These are phyloP conservation scores for Malus fusca DNA, from an alignment of 306 rosid genomes.

Conservation along the genomic window DNA sequence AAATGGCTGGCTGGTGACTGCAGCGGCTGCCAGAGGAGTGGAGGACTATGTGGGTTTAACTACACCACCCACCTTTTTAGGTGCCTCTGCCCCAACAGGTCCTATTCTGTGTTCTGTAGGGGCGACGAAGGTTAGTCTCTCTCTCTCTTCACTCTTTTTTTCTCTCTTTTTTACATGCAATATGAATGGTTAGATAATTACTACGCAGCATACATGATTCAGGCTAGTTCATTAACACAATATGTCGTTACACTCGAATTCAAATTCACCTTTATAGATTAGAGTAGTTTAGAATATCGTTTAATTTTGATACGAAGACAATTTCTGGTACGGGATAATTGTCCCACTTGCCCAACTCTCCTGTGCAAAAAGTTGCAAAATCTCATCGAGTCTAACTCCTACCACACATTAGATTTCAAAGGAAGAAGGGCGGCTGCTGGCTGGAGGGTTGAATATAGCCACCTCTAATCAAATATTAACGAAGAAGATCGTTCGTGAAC, in stretches of 20 bases:
- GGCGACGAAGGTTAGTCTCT: background rate
- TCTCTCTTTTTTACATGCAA: background rate
- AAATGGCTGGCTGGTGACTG: slow-evolving; percentile 41
- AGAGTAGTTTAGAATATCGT: too few relatives aligned
- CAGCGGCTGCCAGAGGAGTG: background rate
- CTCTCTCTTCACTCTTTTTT: background rate
- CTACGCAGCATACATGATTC: too few relatives aligned
- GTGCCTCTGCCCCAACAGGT: slow-evolving; percentile 49
- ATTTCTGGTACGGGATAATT: background rate
- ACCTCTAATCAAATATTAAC: too few relatives aligned
- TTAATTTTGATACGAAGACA: background rate
- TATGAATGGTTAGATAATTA: background rate
- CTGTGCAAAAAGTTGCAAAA: background rate
- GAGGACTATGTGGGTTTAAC: slow-evolving; percentile 55
- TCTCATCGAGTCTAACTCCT: too few relatives aligned
- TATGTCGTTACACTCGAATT: too few relatives aligned
- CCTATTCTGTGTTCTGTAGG: slow-evolving; percentile 32
- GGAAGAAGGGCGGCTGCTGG: background rate
- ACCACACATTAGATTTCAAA: background rate
- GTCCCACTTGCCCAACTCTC: background rate
- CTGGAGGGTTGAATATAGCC: too few relatives aligned
- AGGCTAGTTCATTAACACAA: too few relatives aligned
- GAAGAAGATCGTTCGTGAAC: background rate
- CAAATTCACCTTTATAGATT: too few relatives aligned
- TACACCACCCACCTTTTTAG: background rate